Base-by-base conservation (phyloP, 768 basidiomycete species). In the Gyrodon lividus region DNA sequence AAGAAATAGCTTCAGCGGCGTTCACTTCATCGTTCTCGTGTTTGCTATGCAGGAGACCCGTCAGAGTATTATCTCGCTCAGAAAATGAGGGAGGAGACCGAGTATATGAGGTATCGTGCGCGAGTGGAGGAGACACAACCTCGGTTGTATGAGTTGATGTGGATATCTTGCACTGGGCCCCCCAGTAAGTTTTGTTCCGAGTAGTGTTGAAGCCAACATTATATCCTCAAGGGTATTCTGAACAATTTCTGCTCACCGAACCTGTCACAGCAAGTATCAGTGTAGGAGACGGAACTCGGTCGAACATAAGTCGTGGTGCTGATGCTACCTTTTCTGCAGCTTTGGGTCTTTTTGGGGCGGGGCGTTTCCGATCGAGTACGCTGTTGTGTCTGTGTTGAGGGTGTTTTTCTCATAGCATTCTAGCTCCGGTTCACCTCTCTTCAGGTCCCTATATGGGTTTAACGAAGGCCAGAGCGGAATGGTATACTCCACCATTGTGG, bases 271-370 rank as follows among this genome's bases (percentile, higher is more conserved):
- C 78, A 4, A 82, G 82, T 59, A 86, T 93, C 61, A 84, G 81
- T 60, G 85, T 87, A 58, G 51, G 80, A 69, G n/a, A 12, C 39
- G 13, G 13, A 20, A 24, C 8, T 26, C 2, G 14, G 8, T 14
- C 3, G 17, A 17, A 40, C 20, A 17, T 5, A 16, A 17, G 22
- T 6, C 16, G 8, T 31, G 23, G 23, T n/a, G 6, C 20, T 48
- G 23, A 53, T 22, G 5, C 0, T 2, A 30, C 17, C 16, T 6
- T 43, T 20, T 47, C n/a, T 26, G 13, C 62, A 87, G 82, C 57
- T 86, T 9, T 85, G 84, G 84, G 71, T 83, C 24, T 82, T 82
- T 41, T 81, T 89, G 47, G 78, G 80, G 1, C 91, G 88, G 86
- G 88, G 88, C 0, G 78, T 89, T 5, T 66, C 68, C 89, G 58